A percentile compares a stretch with the other conserved stretches of the same genome.
Conservation (phyloP, 176 grass and related monocot genomes). For the Rhynchospora tenuis region DNA sequence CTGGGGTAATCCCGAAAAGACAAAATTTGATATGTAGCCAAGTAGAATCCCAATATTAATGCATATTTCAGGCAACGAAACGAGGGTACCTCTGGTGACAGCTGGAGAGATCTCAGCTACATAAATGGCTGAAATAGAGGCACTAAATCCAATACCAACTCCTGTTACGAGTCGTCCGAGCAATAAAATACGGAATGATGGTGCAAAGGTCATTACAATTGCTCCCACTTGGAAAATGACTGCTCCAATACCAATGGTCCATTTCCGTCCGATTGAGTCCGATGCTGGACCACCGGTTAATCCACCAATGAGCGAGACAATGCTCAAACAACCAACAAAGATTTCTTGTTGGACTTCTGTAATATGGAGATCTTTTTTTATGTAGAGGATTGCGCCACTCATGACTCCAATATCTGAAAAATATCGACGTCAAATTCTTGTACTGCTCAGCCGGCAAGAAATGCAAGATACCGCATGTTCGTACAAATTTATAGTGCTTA, state of each 20-base stretch:
- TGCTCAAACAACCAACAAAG: conserved; percentile 60
- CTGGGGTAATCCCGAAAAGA: conserved; percentile 50
- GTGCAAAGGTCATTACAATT: conserved; percentile 65
- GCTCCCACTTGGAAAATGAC: conserved; percentile 60
- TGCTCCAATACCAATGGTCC: conserved; percentile 69
- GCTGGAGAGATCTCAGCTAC: conserved; percentile 78
- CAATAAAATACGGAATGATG: conserved; percentile 59
- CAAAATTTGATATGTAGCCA: conserved; percentile 83
- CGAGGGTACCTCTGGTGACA: conserved; percentile 49
- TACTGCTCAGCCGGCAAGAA: not conserved
- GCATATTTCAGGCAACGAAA: conserved; percentile 73
- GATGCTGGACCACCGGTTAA: conserved; percentile 66
- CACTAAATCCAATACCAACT: conserved; percentile 69
- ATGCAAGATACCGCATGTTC: not conserved
- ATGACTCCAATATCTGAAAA: conserved; percentile 74
- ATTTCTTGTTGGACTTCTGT: conserved; percentile 71
- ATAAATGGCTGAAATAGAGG: conserved; percentile 66
- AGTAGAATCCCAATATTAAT: conserved; percentile 77
- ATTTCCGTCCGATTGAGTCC: conserved; percentile 68
- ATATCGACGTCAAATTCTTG: not conserved
- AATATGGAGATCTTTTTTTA: conserved; percentile 71
- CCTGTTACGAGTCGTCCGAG: conserved; percentile 60
- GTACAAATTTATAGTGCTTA: not conserved
- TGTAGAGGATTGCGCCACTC: conserved; percentile 66
- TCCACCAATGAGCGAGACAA: conserved; percentile 69